phyloP scores from a whole-genome alignment of 208 protist species.

The Strigomonas galati region DNA sequence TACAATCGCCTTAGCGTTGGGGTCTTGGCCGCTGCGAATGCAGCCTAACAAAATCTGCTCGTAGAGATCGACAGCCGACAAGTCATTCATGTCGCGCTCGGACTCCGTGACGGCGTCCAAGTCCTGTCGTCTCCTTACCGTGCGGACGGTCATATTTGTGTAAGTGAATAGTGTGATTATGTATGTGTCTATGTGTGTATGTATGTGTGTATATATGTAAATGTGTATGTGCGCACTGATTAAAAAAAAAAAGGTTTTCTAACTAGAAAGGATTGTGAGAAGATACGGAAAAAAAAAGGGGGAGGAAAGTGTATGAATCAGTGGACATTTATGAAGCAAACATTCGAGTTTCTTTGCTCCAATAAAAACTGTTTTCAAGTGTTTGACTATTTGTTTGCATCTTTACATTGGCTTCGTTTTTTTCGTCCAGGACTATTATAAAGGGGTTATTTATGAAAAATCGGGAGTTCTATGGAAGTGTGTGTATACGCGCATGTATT shows the following conservation, averaged over 20 bases:
- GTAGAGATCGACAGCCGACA: slow-evolving; percentile 68
- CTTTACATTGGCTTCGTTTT: too few species aligned
- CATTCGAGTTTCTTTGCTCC: too few species aligned
- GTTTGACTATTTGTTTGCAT: too few species aligned
- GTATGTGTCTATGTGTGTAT: too few species aligned
- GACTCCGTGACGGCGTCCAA: slow-evolving; percentile 42
- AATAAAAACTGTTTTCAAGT: too few species aligned
- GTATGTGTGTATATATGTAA: too few species aligned
- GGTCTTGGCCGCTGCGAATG: slow-evolving; percentile 62
- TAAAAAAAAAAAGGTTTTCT: slow-evolving; percentile 4
- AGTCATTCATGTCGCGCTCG: slow-evolving; percentile 76
- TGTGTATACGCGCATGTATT: background rate
- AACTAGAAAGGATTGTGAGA: background rate
- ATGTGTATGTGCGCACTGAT: too few species aligned
- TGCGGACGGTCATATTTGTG: background rate
- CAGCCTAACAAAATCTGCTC: slow-evolving; percentile 74
- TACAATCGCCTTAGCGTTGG: slow-evolving; percentile 53
- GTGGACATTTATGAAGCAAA: background rate
- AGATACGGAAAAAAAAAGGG: background rate
- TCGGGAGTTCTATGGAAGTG: background rate
- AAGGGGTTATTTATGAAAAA: background rate
- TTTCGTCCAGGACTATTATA: too few species aligned
- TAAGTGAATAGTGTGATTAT: background rate
- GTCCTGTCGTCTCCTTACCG: slow-evolving; percentile 67
- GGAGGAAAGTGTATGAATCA: background rate